phyloP scores from a whole-genome alignment of 768 basidiomycete genomes.

The Lactarius vividus region DNA sequence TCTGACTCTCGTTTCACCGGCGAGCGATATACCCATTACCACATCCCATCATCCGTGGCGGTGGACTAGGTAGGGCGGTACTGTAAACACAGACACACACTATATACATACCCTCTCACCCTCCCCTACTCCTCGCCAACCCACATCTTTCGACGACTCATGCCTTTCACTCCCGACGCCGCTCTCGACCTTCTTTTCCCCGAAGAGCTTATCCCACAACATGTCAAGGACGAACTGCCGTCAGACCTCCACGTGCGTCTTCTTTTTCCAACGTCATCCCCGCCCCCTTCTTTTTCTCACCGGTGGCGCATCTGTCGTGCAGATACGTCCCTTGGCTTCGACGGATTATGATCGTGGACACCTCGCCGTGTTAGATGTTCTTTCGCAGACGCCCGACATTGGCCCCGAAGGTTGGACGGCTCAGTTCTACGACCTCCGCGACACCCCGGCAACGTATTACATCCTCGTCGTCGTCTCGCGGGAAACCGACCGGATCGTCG shows the following conservation, averaged over 20 bases:
- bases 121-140: not conserved
- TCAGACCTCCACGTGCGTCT: conserved; percentile 62
- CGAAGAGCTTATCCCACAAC: conserved; percentile 62
- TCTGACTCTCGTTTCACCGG: not conserved
- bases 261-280: not conserved
- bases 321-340: conserved; percentile 89
- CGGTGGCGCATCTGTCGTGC: not conserved
- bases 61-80: not conserved
- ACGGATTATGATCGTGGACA: conserved; percentile 83
- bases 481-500: conserved; percentile 74
- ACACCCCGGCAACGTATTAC: conserved; percentile 66
- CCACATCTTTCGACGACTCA: conserved; percentile 17
- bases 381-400: conserved; percentile 67
- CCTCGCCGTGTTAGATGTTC: conserved; percentile 73
- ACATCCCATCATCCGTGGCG: not conserved
- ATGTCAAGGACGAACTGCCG: conserved; percentile 59
- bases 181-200: conserved; percentile 78
- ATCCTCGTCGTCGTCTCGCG: conserved; percentile 80
- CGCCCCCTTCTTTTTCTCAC: not conserved
- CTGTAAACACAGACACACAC: not conserved
- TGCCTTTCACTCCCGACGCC: conserved; percentile 58
- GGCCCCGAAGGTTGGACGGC: conserved; percentile 64
- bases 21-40: not conserved
- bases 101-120: not conserved
- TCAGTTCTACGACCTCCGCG: conserved; percentile 63